These are phyloP conservation scores for Pterocarpus santalinus DNA, from an alignment of 306 rosid species.

Conservation along the genomic window DNA sequence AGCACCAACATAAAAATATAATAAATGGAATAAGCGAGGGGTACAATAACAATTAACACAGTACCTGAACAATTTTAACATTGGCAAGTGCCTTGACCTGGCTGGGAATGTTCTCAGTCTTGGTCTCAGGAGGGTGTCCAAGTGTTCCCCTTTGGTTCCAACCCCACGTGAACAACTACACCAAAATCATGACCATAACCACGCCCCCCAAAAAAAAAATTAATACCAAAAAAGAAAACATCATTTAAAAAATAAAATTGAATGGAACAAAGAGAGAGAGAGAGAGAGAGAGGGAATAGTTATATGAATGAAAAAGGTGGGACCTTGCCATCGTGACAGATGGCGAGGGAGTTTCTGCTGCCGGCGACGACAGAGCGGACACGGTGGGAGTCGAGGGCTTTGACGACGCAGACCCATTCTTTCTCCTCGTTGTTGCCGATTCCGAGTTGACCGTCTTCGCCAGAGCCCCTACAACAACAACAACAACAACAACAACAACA, in stretches of 20 bases:
- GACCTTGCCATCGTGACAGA: slow-evolving; percentile 87
- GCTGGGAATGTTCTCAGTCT: slow-evolving; percentile 91
- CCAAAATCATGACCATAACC: background rate
- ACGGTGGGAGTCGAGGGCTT: slow-evolving; percentile 59
- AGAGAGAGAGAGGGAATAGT: background rate
- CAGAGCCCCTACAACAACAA: slow-evolving; percentile 83
- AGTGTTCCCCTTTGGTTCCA: slow-evolving; percentile 99
- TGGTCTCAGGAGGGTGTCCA: slow-evolving; percentile 88
- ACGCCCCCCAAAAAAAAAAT: background rate
- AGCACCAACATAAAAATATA: background rate
- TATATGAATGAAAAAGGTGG: background rate
- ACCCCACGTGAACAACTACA: slow-evolving; percentile 97
- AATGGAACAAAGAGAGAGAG: background rate
- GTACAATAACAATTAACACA: background rate
- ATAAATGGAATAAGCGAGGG: background rate
- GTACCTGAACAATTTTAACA: slow-evolving; percentile 90
- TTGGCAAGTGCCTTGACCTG: slow-evolving; percentile 86
- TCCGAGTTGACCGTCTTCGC: slow-evolving; percentile 97
- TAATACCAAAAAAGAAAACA: background rate
- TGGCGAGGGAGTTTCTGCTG: slow-evolving; percentile 95
- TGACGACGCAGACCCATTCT: slow-evolving; percentile 69
- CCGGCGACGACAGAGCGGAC: slow-evolving; percentile 93
- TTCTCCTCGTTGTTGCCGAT: slow-evolving; percentile 82
- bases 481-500: slow-evolving; percentile 1
- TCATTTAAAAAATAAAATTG: background rate